These are phyloP conservation scores for Eragrostis tef DNA, from an alignment of 202 grass and related monocot species.

Conservation along the genomic window DNA sequence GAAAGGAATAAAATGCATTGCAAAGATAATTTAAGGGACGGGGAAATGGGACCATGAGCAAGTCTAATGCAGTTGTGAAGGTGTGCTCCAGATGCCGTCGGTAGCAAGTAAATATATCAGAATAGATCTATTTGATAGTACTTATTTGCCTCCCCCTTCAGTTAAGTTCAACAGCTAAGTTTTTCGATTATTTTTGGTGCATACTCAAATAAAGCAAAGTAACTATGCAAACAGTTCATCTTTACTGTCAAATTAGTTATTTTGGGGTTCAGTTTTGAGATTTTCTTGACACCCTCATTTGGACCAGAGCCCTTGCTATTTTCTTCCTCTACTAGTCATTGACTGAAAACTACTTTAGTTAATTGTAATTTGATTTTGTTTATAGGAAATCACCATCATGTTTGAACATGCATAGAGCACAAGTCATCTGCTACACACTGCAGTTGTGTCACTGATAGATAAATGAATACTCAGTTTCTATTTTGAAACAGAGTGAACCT, in stretches of 20 bases:
- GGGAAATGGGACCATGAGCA: too few relatives aligned
- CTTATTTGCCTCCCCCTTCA: too few relatives aligned
- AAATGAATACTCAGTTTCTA: neutral
- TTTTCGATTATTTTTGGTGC: too few relatives aligned
- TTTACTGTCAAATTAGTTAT: too few relatives aligned
- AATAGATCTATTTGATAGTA: too few relatives aligned
- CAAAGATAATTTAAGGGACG: too few relatives aligned
- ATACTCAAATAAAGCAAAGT: too few relatives aligned
- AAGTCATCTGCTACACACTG: neutral
- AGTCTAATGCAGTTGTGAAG: neutral
- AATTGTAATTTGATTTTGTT: neutral
- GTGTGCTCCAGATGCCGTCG: neutral
- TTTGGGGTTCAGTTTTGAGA: neutral
- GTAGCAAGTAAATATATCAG: neutral
- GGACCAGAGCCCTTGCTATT: neutral
- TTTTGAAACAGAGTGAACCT: neutral
- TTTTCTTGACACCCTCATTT: conserved; percentile 16
- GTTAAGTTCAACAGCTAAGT: too few relatives aligned
- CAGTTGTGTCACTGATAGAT: neutral
- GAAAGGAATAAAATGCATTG: neutral
- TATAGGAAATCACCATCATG: neutral
- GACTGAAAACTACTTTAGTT: conserved; percentile 8
- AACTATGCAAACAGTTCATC: too few relatives aligned
- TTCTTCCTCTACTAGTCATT: neutral
- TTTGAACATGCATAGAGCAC: conserved; percentile 4